Evolutionary conservation across 2,329 filamentous ascomycete genomes (phyloP).

Genomic region (Raffaelea arxii): DNA sequence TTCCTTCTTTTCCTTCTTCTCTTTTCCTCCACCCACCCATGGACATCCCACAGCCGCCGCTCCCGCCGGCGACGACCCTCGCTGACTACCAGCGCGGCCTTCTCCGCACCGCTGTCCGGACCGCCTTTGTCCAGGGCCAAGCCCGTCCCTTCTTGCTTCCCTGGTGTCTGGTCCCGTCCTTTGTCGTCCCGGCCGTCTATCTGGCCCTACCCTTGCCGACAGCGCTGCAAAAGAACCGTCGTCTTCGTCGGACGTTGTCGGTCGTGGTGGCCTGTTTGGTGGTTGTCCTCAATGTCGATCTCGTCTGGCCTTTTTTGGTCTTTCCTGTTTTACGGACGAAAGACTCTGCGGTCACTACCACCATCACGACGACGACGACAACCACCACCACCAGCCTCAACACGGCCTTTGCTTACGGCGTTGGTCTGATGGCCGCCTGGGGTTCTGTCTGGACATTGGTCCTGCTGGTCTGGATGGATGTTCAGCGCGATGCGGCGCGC

Average conservation of each 20-base stretch:
- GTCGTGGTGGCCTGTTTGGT: conserved; percentile 30
- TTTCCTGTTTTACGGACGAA: no score
- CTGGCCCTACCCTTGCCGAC: conserved; percentile 41
- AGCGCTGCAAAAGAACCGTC: conserved; percentile 31
- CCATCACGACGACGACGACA: conserved; percentile 15
- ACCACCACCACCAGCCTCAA: conserved; percentile 36
- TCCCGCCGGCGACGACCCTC: background rate
- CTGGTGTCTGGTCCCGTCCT: conserved; percentile 35
- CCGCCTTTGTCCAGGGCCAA: conserved; percentile 6
- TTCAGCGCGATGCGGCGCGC: conserved; percentile 47
- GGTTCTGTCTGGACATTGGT: conserved; percentile 38
- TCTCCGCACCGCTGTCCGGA: conserved; percentile 8
- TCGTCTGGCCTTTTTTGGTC: no score
- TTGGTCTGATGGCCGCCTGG: conserved; percentile 41
- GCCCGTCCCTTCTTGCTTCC: conserved; percentile 40
- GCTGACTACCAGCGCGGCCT: conserved; percentile 8
- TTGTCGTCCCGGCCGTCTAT: conserved; percentile 43
- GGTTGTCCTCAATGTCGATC: conserved; percentile 31
- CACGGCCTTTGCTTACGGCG: conserved; percentile 38
- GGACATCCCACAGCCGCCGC: no score
- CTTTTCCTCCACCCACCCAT: background rate
- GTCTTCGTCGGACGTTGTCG: conserved; percentile 40
- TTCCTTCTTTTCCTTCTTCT: background rate
- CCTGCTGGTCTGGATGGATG: conserved; percentile 42
- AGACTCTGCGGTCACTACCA: no score